Evolutionary conservation across 2,329 filamentous ascomycete genomes (phyloP).

Genomic region (Colletotrichum sublineola): DNA sequence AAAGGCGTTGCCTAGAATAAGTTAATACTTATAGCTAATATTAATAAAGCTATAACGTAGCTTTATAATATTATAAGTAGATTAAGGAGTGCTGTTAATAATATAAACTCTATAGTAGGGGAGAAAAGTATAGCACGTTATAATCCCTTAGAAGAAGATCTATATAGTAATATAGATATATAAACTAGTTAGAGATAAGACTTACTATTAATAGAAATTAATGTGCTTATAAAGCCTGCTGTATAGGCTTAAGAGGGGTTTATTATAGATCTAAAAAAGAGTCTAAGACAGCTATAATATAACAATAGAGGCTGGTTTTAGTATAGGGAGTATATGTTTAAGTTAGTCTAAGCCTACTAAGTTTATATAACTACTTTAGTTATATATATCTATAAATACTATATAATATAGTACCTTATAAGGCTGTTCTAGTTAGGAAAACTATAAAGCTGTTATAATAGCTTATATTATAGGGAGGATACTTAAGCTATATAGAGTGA

Average conservation of each 20-base stretch:
- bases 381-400: too few species aligned
- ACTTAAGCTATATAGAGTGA: too few species aligned
- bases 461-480: too few species aligned
- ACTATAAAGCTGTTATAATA: too few species aligned
- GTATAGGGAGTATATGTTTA: not conserved
- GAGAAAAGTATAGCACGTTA: not conserved
- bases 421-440: too few species aligned
- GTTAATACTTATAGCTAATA: not conserved
- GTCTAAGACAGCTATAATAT: not conserved
- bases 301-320: slow-evolving; percentile 1
- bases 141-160: not conserved
- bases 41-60: not conserved
- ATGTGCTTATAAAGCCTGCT: not conserved
- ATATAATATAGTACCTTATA: too few species aligned
- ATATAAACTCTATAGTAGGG: not conserved
- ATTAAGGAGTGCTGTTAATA: too few species aligned
- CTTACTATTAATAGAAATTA: not conserved
- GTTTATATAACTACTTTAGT: too few species aligned
- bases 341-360: too few species aligned
- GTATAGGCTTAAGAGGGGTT: not conserved
- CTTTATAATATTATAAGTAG: not conserved
- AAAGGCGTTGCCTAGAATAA: not conserved
- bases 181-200: not conserved
- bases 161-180: not conserved
- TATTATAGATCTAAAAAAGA: not conserved